These are phyloP conservation scores for Aspergillus cavernicola DNA, from an alignment of 495 filamentous ascomycete species.

Conservation along the genomic window DNA sequence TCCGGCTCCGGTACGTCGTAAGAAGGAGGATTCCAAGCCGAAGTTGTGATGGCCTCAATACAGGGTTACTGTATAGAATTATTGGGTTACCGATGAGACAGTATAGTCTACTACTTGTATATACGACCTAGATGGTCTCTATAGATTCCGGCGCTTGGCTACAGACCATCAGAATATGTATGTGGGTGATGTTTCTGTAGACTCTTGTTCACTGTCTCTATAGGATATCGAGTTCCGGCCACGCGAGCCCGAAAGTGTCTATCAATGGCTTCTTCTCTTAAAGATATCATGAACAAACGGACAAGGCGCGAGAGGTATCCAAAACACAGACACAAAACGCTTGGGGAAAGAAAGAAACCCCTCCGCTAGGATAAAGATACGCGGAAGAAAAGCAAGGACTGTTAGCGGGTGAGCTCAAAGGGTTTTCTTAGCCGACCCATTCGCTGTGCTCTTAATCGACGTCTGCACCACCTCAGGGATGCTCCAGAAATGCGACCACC, in stretches of 20 bases:
- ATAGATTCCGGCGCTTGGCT: neutral
- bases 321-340: neutral
- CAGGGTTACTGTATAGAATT: too few relatives aligned
- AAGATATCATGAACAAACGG: neutral
- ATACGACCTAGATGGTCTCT: conserved; percentile 6
- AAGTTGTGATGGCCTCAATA: conserved; percentile 30
- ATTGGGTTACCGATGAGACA: neutral
- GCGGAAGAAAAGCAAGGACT: neutral
- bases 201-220: conserved; percentile 1
- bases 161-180: neutral
- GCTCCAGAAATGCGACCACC: conserved; percentile 65
- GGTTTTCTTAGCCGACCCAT: conserved; percentile 43
- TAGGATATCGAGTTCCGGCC: conserved; percentile 2
- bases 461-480: conserved; percentile 62
- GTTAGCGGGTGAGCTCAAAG: conserved; percentile 22
- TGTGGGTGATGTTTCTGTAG: neutral
- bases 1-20: conserved; percentile 37
- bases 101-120: neutral
- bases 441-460: conserved; percentile 11
- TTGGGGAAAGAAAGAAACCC: neutral
- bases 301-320: neutral
- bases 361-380: neutral
- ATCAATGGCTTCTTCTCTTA: neutral
- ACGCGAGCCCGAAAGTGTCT: neutral
- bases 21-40: conserved; percentile 25